Evolutionary conservation across 495 filamentous ascomycete genomes (phyloP).

Genomic region (Astrocystis sublimbata): DNA sequence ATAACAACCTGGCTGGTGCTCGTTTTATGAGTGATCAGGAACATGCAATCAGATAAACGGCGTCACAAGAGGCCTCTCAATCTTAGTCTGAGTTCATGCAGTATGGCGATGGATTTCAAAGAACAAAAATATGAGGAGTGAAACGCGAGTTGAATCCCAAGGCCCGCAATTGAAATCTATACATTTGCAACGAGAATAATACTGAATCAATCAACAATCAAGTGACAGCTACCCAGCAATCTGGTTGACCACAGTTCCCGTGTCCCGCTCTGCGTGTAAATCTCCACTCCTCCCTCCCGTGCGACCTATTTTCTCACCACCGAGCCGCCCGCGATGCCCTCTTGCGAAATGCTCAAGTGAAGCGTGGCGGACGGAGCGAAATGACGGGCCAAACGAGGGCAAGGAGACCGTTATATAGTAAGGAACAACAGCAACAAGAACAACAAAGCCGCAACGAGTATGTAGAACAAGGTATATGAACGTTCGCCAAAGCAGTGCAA

Average conservation of each 20-base stretch:
- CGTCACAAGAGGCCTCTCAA: too few relatives aligned
- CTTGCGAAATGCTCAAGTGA: slow-evolving; percentile 22
- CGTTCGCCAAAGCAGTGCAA: slow-evolving; percentile 14
- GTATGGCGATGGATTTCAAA: too few relatives aligned
- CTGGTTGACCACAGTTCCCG: slow-evolving; percentile 28
- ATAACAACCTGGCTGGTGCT: too few relatives aligned
- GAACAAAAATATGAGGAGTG: slow-evolving; percentile 32
- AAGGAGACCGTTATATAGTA: neutral
- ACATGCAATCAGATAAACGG: too few relatives aligned
- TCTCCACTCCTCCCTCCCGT: slow-evolving; percentile 25
- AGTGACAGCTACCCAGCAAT: slow-evolving; percentile 30
- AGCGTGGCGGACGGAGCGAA: neutral
- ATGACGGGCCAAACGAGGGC: slow-evolving; percentile 1
- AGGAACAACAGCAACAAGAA: slow-evolving; percentile 12
- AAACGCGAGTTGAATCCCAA: slow-evolving; percentile 29
- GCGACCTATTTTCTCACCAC: neutral
- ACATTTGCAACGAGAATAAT: slow-evolving; percentile 27
- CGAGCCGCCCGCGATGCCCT: slow-evolving; percentile 24
- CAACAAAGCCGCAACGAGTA: slow-evolving; percentile 12
- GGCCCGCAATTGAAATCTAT: slow-evolving; percentile 29
- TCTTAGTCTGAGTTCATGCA: too few relatives aligned
- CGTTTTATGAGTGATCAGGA: too few relatives aligned
- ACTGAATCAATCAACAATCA: slow-evolving; percentile 19
- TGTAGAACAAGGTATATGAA: slow-evolving; percentile 22
- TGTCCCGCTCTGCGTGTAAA: slow-evolving; percentile 22